Base-by-base conservation (phyloP, 1,139 yeast species). In the Kodamaea fungicola region DNA sequence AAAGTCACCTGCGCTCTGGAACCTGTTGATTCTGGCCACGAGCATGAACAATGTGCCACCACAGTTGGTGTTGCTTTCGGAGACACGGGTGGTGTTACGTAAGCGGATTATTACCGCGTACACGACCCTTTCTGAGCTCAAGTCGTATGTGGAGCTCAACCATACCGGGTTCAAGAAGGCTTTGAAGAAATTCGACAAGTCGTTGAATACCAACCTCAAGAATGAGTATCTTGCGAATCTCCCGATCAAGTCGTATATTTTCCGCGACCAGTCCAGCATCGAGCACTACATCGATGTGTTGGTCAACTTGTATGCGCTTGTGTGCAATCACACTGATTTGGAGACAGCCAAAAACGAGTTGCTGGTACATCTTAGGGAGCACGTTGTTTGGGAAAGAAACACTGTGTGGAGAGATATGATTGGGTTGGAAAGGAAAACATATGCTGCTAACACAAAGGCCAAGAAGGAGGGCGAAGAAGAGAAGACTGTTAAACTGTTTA, bases 381-480 rank as follows among this genome's bases (percentile, higher is more conserved):
- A 80, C 51, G 83, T 82, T 36, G 86, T 82, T 7, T 82, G 87
- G 83, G 87, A 81, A 55, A 68, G 87, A 60, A 78, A 80, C 44
- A 80, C 85, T 1, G 80, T 80, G 5, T 81, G 87, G 87, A 75
- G 81, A 51, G 86, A 80, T 52, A 56, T 56, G 61, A 57, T 56
- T 33, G 62, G 61, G 1, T 45, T 56, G 43, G 62, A 57, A 28
- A 42, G 61, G 22, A 57, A 57, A 31, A 47, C 55, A 1, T 51
- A 56, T 41, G 75, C 75, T 6, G 75, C 76, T 5, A 62, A 57
- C 37, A 49, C 61, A 2, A 27, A 10, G 4, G 29, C 8, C 7
- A 8, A 27, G 29, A 12, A 12, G 8, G 29, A 9, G 13, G 8
- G 8, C 13, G 49, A 47, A 36, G 37, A 48, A 23, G 39, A 39